Base-by-base conservation (phyloP, 2,329 filamentous ascomycete species). In the Emergomyces pasteurianus region DNA sequence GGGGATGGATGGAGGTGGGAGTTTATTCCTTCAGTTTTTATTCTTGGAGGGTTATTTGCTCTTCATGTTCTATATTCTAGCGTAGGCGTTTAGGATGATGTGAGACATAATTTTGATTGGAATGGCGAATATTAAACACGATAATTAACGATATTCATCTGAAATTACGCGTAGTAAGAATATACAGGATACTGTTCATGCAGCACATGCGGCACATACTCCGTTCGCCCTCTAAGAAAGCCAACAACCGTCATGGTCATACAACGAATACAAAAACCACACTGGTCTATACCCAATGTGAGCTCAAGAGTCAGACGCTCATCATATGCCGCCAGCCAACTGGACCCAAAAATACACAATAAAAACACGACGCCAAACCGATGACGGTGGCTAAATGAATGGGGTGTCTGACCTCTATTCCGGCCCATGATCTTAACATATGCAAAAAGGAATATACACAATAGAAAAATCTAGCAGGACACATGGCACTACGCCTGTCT, bases 51-150 rank as follows among this genome's bases (percentile, higher is more conserved):
- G 12, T 26, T 16, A 28, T 49, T 49, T 4, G 42, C 18, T 52
- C 18, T 21, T 18, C 28, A 53, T 53, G 28, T 53, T 31, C 21
- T n/a, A 38, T 38, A 16, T 42, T 21, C 40, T 26, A 58, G 54
- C 59, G 54, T 53, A 9, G 59, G 54, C 53, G 59, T 61, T 61
- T 23, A 28, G 52, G 50, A 34, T 55, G 23, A 50, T 57, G 3
- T 21, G 26, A 23, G 12, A 36, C 26, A 43, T 46, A 47, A 7
- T 21, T 12, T 43, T n/a, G 40, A 34, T 43, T 49, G 46, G 12
- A 16, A 8, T n/a, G 21, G 21, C 4, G 23, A 23, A 26, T 12
- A 21, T 34, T 21, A 42, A 1, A 40, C 5, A 40, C 34, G 4
- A 2, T 23, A 55, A 55, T 36, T 53, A 40, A 26, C 14, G 21